Conservation (phyloP, 2,329 filamentous ascomycete species). For the Exophiala calicioides region DNA sequence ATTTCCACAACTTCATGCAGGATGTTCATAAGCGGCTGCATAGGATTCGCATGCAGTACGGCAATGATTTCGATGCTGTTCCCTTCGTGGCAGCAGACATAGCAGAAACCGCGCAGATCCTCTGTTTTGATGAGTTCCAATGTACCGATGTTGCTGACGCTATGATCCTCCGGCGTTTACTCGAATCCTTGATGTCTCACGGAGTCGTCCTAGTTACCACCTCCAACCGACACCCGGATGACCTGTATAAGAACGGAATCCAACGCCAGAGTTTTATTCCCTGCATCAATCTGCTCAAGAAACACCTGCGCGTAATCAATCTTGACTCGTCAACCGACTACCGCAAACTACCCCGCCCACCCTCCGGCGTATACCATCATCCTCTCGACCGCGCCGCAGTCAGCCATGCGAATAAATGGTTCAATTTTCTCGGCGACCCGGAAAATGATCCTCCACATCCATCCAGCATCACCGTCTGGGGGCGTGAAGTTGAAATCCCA, state of each 20-base stretch:
- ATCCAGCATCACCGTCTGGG: conserved; percentile 86
- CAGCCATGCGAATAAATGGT: conserved; percentile 91
- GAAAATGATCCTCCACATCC: conserved; percentile 72
- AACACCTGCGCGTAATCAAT: conserved; percentile 82
- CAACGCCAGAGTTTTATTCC: conserved; percentile 94
- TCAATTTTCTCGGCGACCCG: conserved; percentile 86
- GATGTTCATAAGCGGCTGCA: conserved; percentile 91
- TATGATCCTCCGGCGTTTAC: conserved; percentile 87
- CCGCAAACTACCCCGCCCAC: conserved; percentile 90
- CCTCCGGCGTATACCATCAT: conserved; percentile 91
- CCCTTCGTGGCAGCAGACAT: conserved; percentile 95
- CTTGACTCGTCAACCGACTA: conserved; percentile 95
- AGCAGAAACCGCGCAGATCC: conserved; percentile 76
- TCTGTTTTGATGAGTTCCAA: conserved; percentile 99
- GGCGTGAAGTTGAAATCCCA: conserved; percentile 83
- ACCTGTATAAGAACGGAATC: conserved; percentile 97
- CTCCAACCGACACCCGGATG: conserved; percentile 92
- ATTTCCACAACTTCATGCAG: conserved; percentile 99
- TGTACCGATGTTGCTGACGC: conserved; percentile 98
- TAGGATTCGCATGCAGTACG: conserved; percentile 83
- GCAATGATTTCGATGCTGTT: conserved; percentile 84
- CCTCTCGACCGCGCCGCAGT: conserved; percentile 76
- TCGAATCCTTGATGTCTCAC: conserved; percentile 91
- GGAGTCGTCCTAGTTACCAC: conserved; percentile 97
- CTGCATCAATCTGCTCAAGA: conserved; percentile 88